These are phyloP conservation scores for Tillandsia fasciculata DNA, from an alignment of 176 grass and related monocot species.

Conservation along the genomic window DNA sequence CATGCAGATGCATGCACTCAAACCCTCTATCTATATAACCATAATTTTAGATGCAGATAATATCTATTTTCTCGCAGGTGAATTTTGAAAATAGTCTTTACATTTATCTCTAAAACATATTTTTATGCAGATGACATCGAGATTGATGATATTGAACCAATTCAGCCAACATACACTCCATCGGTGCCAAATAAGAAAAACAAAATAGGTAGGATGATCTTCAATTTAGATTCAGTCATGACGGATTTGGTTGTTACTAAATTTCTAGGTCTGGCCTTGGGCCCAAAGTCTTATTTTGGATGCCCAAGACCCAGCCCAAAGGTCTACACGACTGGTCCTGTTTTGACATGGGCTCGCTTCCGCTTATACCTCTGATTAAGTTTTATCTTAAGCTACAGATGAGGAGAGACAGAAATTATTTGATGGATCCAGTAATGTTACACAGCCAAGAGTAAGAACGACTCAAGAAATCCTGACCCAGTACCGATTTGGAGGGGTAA, in stretches of 20 bases:
- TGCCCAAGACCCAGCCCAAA: no score
- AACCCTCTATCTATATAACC: background rate
- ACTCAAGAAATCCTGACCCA: slow-evolving; percentile 86
- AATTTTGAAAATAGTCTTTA: background rate
- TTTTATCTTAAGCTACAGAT: slow-evolving; percentile 22
- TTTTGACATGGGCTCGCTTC: no score
- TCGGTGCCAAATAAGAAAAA: slow-evolving; percentile 22
- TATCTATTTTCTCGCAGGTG: no score
- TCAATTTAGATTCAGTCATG: slow-evolving; percentile 1
- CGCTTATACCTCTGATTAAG: slow-evolving; percentile 6
- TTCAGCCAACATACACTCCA: slow-evolving; percentile 24
- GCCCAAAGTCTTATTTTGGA: no score
- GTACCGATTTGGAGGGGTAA: slow-evolving; percentile 80
- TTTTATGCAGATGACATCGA: slow-evolving; percentile 68
- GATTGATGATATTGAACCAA: slow-evolving; percentile 43
- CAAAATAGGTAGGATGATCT: slow-evolving; percentile 25
- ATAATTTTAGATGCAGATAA: background rate
- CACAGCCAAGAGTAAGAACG: slow-evolving; percentile 63
- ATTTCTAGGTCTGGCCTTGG: no score
- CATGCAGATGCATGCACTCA: background rate
- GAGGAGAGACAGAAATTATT: slow-evolving; percentile 46
- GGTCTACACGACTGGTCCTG: no score
- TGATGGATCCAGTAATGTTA: slow-evolving; percentile 41
- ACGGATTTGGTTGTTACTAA: no score
- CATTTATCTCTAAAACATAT: slow-evolving; percentile 17